Base-by-base conservation (phyloP, 495 filamentous ascomycete species). In the Tuber umbilicatum region DNA sequence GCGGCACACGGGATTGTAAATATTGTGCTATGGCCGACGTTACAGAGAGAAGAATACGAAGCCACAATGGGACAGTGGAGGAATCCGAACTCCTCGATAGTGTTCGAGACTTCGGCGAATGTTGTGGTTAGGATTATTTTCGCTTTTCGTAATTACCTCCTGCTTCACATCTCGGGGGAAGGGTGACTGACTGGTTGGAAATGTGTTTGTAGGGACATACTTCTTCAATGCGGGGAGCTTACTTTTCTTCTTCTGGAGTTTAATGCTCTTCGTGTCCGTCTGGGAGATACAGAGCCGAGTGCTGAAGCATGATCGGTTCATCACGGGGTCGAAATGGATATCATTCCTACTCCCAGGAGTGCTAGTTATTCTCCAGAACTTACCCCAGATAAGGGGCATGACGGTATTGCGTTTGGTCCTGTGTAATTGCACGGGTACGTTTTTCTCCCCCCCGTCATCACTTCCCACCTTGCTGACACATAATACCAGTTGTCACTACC, bases 221-320 rank as follows among this genome's bases (percentile, higher is more conserved):
- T 81, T 80, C 69, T 80, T 80, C 68, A 80, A 80, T 38, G 78
- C 74, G 5, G 74, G 74, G 72, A 81, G 78, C 40, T 60, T 80
- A 27, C 68, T 80, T 6, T 80, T 80, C 78, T 77, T 80, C 47
- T 80, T 80, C 45, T 80, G 79, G 79, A 81, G 78, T 45, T 35
- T 81, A 1, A 76, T 81, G 71, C 72, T 81, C 2, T 81, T 77
- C 69, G 38, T 77, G 27, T 81, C 79, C 17, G 47, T 80, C 50
- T 81, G 78, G 78, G 79, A 80, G 67, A 75, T 81, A 31, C 55
- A 75, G 16, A 77, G 50, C 31, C 75, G 39, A 38, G 70, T 70
- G 38, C 42, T 77, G 17, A 77, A 74, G 41, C 60, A 60, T 50
- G 71, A 68, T 35, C 80, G 70, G 55, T 81, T 81, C 19, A 47